Conservation (phyloP, 176 grass and related monocot species). For the Dactylis glomerata region DNA sequence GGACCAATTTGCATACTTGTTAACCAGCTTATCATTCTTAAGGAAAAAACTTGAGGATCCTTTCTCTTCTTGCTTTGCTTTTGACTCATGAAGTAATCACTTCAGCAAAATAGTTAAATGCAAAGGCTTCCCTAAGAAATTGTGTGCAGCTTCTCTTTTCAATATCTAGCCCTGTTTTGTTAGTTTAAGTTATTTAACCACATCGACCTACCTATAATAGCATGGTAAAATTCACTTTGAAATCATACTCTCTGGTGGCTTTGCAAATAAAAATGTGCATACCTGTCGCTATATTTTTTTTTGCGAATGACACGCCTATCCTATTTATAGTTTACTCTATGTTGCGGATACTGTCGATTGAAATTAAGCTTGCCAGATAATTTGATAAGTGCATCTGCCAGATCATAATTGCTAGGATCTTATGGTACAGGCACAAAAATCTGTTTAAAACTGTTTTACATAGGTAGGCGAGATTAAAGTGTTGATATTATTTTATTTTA, state of each 20-base stretch:
- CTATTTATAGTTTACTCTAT: not conserved
- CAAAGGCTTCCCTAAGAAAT: not conserved
- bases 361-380: not conserved
- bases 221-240: not conserved
- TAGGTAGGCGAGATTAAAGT: not conserved
- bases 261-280: not conserved
- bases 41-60: not conserved
- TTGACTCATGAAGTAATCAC: not conserved
- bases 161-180: not conserved
- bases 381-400: slow-evolving; percentile 7
- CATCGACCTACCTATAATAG: not conserved
- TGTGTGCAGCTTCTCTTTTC: not conserved
- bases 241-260: not conserved
- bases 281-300: slow-evolving; percentile 6
- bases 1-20: not conserved
- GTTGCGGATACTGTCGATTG: not conserved
- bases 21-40: slow-evolving; percentile 9
- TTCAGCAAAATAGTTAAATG: not conserved
- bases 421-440: not conserved
- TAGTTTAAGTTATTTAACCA: not conserved
- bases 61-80: slow-evolving; percentile 8
- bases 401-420: slow-evolving; percentile 19
- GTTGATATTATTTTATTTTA: not conserved
- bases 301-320: too few relatives aligned
- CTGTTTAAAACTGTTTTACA: not conserved